phyloP scores from a whole-genome alignment of 2,329 filamentous ascomycete species.

The Cladosporium sp. region DNA sequence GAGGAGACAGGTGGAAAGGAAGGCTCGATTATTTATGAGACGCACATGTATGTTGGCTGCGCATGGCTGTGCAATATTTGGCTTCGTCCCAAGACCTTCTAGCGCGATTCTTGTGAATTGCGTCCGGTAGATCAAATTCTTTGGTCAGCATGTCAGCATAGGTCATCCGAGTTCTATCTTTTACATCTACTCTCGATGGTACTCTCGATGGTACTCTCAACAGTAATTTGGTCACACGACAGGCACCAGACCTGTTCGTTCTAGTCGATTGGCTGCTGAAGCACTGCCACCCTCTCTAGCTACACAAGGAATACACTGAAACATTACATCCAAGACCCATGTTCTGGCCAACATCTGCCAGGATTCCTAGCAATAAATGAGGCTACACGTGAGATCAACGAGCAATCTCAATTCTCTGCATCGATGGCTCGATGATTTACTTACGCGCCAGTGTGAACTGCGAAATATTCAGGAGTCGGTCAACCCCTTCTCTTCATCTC shows the following conservation, averaged over 20 bases:
- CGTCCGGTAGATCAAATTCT: background rate
- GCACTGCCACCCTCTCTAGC: background rate
- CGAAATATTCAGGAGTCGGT: no score
- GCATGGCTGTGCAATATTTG: background rate
- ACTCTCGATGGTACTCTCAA: background rate
- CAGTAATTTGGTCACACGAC: background rate
- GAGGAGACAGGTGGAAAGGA: background rate
- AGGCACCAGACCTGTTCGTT: background rate
- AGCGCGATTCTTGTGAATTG: background rate
- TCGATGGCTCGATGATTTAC: no score
- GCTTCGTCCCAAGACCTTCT: background rate
- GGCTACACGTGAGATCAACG: no score
- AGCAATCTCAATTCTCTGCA: no score
- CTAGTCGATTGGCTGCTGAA: background rate
- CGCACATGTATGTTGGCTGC: background rate
- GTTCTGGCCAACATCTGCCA: no score
- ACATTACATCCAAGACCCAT: no score
- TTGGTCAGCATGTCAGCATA: background rate
- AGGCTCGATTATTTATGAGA: background rate
- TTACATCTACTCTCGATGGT: no score
- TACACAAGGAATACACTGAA: no score
- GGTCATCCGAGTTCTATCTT: background rate
- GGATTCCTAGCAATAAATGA: no score
- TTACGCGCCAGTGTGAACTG: no score
- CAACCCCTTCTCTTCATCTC: background rate